Evolutionary conservation across 257 asterid species (phyloP).

Genomic region (Avicennia marina): DNA sequence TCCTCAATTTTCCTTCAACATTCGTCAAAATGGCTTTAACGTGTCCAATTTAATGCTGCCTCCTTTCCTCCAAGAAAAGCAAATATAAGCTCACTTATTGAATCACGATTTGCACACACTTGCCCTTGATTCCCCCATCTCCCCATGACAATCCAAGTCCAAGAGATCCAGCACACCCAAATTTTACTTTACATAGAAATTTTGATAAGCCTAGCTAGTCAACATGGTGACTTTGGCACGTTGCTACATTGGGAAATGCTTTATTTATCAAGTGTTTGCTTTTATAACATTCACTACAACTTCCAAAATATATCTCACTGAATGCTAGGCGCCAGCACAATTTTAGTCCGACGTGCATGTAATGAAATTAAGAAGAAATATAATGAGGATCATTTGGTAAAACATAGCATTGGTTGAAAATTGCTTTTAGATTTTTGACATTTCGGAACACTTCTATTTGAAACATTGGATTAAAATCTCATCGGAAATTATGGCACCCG

Average conservation of each 20-base stretch:
- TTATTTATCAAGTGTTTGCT: neutral
- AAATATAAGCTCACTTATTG: neutral
- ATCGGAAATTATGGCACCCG: neutral
- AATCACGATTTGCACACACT: neutral
- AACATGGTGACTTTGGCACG: neutral
- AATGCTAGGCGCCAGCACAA: constrained; percentile 2
- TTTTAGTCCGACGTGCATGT: neutral
- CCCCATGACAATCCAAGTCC: neutral
- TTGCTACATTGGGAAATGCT: neutral
- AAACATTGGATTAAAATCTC: too few species aligned
- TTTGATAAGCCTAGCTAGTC: constrained; percentile 1
- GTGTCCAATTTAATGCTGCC: too few species aligned
- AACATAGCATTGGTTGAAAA: neutral
- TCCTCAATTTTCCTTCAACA: too few species aligned
- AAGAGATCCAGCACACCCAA: neutral
- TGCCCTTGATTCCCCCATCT: neutral
- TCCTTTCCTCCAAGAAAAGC: too few species aligned
- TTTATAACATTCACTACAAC: too few species aligned
- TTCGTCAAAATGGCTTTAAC: too few species aligned
- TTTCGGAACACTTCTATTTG: too few species aligned
- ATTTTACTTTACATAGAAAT: constrained; percentile 7
- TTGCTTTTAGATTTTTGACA: neutral
- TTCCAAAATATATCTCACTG: too few species aligned
- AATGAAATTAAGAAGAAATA: too few species aligned
- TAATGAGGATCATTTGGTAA: neutral